Conservation (phyloP, 192 early-diverging fungal species). For the Globomyces pollinis-pini region DNA sequence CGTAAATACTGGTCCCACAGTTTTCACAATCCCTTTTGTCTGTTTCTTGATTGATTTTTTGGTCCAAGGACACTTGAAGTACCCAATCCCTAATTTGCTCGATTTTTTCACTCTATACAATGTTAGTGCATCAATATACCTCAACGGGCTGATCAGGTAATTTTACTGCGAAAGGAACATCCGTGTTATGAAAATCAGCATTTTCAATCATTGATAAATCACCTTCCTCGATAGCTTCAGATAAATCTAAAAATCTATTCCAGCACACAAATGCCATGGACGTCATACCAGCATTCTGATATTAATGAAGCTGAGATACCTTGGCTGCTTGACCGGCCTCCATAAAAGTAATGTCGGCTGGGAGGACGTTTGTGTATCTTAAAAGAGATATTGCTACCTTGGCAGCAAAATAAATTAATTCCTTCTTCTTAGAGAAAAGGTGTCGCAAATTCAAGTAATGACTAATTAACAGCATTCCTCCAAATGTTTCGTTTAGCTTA, state of each 20-base stretch:
- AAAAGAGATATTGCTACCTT: constrained; percentile 45
- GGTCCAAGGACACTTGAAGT: constrained; percentile 53
- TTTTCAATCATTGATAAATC: constrained; percentile 44
- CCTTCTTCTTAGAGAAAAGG: constrained; percentile 44
- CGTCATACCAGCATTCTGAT: constrained; percentile 44
- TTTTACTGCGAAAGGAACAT: constrained; percentile 51
- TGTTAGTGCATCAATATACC: background rate
- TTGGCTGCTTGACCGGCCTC: constrained; percentile 49
- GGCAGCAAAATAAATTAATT: constrained; percentile 45
- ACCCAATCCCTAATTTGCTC: constrained; percentile 61
- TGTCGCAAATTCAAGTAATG: constrained; percentile 42
- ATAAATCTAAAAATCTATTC: constrained; percentile 54
- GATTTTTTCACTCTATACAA: constrained; percentile 39
- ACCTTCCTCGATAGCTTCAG: constrained; percentile 57
- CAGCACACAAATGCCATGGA: constrained; percentile 60
- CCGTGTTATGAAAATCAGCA: constrained; percentile 48
- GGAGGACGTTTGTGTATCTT: constrained; percentile 46
- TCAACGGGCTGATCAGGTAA: constrained; percentile 21
- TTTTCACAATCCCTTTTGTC: constrained; percentile 49
- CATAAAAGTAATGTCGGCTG: constrained; percentile 45
- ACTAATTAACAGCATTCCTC: constrained; percentile 32
- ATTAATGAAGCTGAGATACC: constrained; percentile 25
- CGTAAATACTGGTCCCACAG: constrained; percentile 46
- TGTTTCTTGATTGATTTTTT: constrained; percentile 51
- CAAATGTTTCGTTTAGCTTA: constrained; percentile 32